Evolutionary conservation across 1,284 basidiomycete genomes (phyloP).

Genomic region (Fomitopsis schrenkii): DNA sequence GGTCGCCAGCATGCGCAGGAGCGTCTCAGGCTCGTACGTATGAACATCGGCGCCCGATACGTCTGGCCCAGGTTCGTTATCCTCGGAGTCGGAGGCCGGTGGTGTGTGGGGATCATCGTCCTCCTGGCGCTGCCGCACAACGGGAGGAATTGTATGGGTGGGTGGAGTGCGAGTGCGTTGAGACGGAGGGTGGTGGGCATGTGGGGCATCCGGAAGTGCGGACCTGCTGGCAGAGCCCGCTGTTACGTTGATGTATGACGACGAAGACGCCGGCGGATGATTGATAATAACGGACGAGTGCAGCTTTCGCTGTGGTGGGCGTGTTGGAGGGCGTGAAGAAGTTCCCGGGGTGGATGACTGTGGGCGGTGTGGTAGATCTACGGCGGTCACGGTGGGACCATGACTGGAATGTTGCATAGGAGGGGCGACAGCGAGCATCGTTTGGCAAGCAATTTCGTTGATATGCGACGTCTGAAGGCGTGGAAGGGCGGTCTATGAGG

Average conservation of each 20-base stretch:
- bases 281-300: constrained; percentile 17
- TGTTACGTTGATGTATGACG: constrained; percentile 16
- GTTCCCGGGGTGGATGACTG: constrained; percentile 22
- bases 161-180: constrained; percentile 19
- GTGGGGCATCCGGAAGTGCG: constrained; percentile 10
- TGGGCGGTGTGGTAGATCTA: constrained; percentile 22
- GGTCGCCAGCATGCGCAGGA: constrained; percentile 86
- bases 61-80: constrained; percentile 17
- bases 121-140: constrained; percentile 12
- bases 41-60: constrained; percentile 49
- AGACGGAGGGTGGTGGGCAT: constrained; percentile 17
- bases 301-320: constrained; percentile 20
- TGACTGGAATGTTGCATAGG: constrained; percentile 20
- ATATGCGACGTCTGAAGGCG: neutral
- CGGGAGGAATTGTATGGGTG: constrained; percentile 13
- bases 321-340: constrained; percentile 13
- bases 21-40: constrained; percentile 60
- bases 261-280: constrained; percentile 9
- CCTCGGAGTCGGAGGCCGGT: constrained; percentile 21
- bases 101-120: constrained; percentile 20
- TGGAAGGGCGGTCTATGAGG: neutral
- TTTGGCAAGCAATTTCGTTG: constrained; percentile 5
- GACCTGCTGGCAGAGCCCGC: constrained; percentile 14
- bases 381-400: constrained; percentile 9
- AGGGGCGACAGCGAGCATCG: constrained; percentile 28